Evolutionary conservation across 2,329 filamentous ascomycete genomes (phyloP).

Genomic region (Colletotrichum eremochloae): DNA sequence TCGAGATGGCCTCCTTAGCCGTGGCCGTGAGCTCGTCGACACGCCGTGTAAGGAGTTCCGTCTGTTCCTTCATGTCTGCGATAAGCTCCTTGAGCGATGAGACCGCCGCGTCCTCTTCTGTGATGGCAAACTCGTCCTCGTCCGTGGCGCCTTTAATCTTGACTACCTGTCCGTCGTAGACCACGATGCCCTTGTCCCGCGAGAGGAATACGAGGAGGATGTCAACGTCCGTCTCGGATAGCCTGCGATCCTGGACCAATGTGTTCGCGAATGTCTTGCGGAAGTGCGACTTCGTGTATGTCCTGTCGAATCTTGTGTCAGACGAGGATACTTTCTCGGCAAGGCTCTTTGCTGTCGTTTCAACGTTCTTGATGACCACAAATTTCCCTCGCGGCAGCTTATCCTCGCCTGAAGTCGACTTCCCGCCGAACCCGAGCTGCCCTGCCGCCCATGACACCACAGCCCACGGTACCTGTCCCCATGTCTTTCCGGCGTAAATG

Average conservation of each 20-base stretch:
- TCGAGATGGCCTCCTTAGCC: slow-evolving; percentile 78
- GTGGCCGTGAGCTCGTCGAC: slow-evolving; percentile 73
- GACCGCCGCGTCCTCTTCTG: slow-evolving; percentile 83
- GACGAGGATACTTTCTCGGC: slow-evolving; percentile 54
- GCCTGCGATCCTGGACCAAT: slow-evolving; percentile 60
- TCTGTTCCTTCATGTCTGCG: slow-evolving; percentile 79
- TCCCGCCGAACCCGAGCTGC: slow-evolving; percentile 73
- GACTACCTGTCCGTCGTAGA: slow-evolving; percentile 76
- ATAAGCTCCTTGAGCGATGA: slow-evolving; percentile 87
- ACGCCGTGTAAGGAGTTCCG: slow-evolving; percentile 74
- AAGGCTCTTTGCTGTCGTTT: slow-evolving; percentile 70
- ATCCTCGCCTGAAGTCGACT: slow-evolving; percentile 59
- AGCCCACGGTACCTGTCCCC: slow-evolving; percentile 77
- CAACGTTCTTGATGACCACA: slow-evolving; percentile 74
- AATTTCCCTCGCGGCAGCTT: slow-evolving; percentile 72
- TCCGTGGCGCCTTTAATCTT: slow-evolving; percentile 73
- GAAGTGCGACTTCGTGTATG: slow-evolving; percentile 77
- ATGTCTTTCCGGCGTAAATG: slow-evolving; percentile 75
- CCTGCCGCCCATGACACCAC: slow-evolving; percentile 82
- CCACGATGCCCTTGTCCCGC: slow-evolving; percentile 72
- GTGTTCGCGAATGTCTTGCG: slow-evolving; percentile 67
- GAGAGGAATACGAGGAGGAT: slow-evolving; percentile 78
- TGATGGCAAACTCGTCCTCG: slow-evolving; percentile 66
- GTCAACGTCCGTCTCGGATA: slow-evolving; percentile 76
- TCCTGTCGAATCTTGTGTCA: slow-evolving; percentile 70